Evolutionary conservation across 768 basidiomycete genomes (phyloP).

Genomic region (Dentipellis sp.): DNA sequence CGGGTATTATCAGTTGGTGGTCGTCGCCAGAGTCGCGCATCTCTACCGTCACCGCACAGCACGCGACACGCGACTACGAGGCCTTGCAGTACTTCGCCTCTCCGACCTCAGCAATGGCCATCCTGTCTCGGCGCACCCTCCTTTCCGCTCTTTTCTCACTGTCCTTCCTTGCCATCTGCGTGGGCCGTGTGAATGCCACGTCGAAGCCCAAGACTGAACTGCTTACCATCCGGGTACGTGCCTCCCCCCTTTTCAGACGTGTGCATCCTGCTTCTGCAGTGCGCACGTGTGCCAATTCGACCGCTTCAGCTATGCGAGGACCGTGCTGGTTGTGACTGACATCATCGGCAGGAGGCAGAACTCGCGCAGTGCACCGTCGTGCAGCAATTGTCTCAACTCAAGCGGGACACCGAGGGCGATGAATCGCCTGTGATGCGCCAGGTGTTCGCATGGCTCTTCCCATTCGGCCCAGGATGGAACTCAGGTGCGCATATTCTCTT

Average conservation of each 20-base stretch:
- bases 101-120: background rate
- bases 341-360: conserved; percentile 31
- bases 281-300: background rate
- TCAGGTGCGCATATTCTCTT: conserved; percentile 34
- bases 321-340: background rate
- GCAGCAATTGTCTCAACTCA: conserved; percentile 45
- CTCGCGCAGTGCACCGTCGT: conserved; percentile 32
- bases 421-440: conserved; percentile 72
- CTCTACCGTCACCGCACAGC: background rate
- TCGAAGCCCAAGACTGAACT: background rate
- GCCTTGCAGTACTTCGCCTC: background rate
- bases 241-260: conserved; percentile 12
- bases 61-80: background rate
- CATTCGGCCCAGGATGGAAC: conserved; percentile 87
- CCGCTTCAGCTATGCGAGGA: background rate
- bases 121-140: background rate
- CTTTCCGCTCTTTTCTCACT: conserved; percentile 9
- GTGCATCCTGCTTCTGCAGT: conserved; percentile 7
- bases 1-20: background rate
- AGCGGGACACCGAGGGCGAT: conserved; percentile 47
- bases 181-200: background rate
- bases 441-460: conserved; percentile 75
- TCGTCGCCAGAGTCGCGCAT: background rate
- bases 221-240: conserved; percentile 11
- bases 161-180: conserved; percentile 1